Base-by-base conservation (phyloP, 345 rosid genomes). In the Citrus maxima region DNA sequence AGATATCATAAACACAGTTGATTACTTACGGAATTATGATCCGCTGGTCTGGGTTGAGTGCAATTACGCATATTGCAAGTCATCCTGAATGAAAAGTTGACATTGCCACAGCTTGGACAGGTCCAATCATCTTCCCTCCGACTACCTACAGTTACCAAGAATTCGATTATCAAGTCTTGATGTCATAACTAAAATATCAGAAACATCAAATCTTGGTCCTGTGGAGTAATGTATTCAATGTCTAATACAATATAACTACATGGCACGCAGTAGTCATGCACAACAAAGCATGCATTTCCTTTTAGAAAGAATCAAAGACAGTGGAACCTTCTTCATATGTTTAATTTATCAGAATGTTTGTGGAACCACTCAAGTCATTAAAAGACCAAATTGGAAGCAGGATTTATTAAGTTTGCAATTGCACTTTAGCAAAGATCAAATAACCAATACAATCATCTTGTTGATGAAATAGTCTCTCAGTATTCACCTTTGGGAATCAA, bases 81-180 rank as follows among this genome's bases (percentile, higher is more conserved):
- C 49, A 97, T 96, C 88, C 98, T 89, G 73, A 96, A 96, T 3
- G 99, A 94, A 82, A 96, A 96, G 69, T 96, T 96, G 79, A 93
- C 99, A 82, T 96, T 96, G 76, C 95, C 98, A 78, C 99, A 96
- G 76, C 98, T 96, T 4, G 98, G 98, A 67, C 98, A 96, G 40
- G 98, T 94, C 99, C 98, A 97, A 78, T 97, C 99, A 85, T 97
- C 98, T 77, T 97, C 99, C 86, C 99, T 92, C 4, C 99, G 95
- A 68, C 99, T 91, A 38, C 99, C 99, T 97, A 75, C 62, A 71
- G 54, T 77, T 46, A 37, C 54, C 78, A 73, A 67, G 28, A 67
- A 54, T 25, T 22, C 10, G 24, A 10, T 14, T 3, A 34, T 19
- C 16, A 62, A 24, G 46, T 27, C 49, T 40, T 25, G 24, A 24